These are phyloP conservation scores for Senecio squalidus DNA, from an alignment of 140 eudicot genomes.

Conservation along the genomic window DNA sequence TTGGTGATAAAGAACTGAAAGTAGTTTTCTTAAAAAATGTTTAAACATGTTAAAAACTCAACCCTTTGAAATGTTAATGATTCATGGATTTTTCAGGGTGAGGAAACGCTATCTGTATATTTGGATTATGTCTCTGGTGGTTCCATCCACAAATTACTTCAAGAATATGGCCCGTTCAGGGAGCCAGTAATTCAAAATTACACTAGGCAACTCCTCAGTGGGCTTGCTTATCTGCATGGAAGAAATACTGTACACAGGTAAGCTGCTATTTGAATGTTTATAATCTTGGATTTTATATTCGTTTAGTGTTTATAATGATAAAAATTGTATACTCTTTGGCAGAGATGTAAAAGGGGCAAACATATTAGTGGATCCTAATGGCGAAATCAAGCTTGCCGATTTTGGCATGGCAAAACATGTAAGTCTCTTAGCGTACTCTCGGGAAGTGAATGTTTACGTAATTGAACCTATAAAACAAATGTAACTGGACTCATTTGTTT, in stretches of 20 bases:
- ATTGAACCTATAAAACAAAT: no score
- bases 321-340: slow-evolving; percentile 14
- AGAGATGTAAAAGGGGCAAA: slow-evolving; percentile 99
- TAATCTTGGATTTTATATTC: slow-evolving; percentile 8
- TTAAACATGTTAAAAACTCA: neutral
- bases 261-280: neutral
- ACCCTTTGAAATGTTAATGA: neutral
- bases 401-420: slow-evolving; percentile 99
- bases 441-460: neutral
- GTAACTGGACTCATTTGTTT: slow-evolving; percentile 12
- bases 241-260: slow-evolving; percentile 93
- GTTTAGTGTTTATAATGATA: neutral
- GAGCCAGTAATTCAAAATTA: slow-evolving; percentile 98
- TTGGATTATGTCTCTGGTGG: slow-evolving; percentile 98
- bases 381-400: slow-evolving; percentile 96
- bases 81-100: slow-evolving; percentile 47
- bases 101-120: slow-evolving; percentile 81
- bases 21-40: neutral
- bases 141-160: slow-evolving; percentile 86
- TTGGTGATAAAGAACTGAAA: no score
- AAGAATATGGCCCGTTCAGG: slow-evolving; percentile 83
- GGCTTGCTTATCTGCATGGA: slow-evolving; percentile 88
- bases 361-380: slow-evolving; percentile 88
- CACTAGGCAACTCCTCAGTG: slow-evolving; percentile 85
- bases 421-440: slow-evolving; percentile 14